Base-by-base conservation (phyloP, 176 grass and related monocot species). In the Cocos nucifera region DNA sequence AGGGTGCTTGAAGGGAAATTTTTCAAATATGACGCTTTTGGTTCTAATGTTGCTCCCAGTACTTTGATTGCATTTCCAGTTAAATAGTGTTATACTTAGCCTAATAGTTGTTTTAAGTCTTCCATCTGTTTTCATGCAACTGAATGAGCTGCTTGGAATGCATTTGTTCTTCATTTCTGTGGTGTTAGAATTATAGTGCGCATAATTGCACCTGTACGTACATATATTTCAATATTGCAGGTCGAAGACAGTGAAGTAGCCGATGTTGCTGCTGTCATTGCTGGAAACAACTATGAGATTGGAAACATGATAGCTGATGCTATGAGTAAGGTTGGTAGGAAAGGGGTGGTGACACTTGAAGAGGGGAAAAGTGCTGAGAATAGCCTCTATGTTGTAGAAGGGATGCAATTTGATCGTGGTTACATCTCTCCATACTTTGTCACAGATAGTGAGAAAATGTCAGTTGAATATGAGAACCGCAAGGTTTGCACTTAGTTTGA, bases 391-490 rank as follows among this genome's bases (percentile, higher is more conserved):
- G 90, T 95, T 76, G 90, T 89, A 28, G 90, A 96, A 55, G 92
- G 92, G 74, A 96, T 96, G 87, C 92, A 96, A 22, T 96, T 96
- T 87, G 91, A 96, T 16, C 86, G 83, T 71, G 91, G 91, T 18
- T 96, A 96, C 66, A 90, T 96, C 67, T 96, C 92, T 54, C 92
- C 92, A 22, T 90, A 96, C 59, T 90, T 96, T 53, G 87, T 96
- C 7, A 96, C 92, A 20, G 92, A 96, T 57, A 96, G 86, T 32
- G 92, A 96, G 72, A 96, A 96, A 79, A 96, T 96, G 92, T 50
- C 84, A 8, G 76, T 69, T 0, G 91, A 96, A 64, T 96, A 96
- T 15, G 92, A 96, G 62, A 96, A 96, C 72, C 90, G 92, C 87
- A 96, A 90, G 83, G 92, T 90, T 78, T 8, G 6, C 12, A 14